Evolutionary conservation across 352 stramenopile genomes (phyloP), one percentile per base, ranked within the genome.

Genomic region (Phytopythium boreale): DNA sequence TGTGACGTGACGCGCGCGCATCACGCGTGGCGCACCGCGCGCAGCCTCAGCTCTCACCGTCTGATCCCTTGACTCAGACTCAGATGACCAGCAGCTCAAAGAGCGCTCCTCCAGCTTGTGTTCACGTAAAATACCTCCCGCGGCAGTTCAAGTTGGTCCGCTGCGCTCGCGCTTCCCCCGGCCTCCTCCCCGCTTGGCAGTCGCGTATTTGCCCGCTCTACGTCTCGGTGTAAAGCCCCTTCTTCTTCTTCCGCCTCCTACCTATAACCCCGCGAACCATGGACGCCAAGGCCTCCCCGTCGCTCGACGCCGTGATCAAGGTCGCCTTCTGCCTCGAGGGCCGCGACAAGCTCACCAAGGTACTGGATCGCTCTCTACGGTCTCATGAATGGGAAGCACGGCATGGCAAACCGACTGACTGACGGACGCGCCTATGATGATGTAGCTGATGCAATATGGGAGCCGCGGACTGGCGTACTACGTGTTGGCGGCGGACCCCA

Each of bases 271-370:
- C 17, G 15, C n/a, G 17, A 12, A 59, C 24, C 6, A 86, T 82
- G 75, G 69, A 72, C 47, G 57, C 53, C 64, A 93, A 93, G 58
- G 82, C 82, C 3, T 69, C 84, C 14, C 24, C 90, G 19, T 87
- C 81, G n/a, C 50, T 91, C 20, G 80, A 92, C 71, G 71, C 73
- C 34, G 75, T 77, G 59, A 71, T 84, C 17, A 77, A 89, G 61
- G 72, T 94, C 19, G 82, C 80, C 44, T 94, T 90, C 70, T 85
- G 74, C 64, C 74, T 96, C 26, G 88, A 96, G 57, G 88, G 88
- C 31, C 80, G 88, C 62, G 88, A 96, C 70, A 96, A 96, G 68
- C 77, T 96, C 69, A 90, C 85, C 69, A 96, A 96, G 75, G 77
- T 94, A n/a, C n/a, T n/a, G n/a, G n/a, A n/a, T n/a, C n/a, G n/a